Conservation (phyloP, 306 rosid genomes). For the Senna tora region DNA sequence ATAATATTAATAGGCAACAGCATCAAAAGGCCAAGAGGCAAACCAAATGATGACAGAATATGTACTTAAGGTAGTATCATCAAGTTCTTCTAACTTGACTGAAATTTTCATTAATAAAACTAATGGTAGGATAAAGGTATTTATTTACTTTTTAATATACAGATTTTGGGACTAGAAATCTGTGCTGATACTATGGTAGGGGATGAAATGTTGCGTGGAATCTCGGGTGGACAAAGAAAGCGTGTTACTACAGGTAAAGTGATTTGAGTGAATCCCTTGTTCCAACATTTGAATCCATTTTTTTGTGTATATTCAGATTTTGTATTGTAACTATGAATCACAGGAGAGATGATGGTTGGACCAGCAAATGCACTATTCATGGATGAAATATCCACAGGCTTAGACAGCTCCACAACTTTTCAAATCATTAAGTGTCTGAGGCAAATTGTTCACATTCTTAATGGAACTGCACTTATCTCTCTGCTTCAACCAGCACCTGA, state of each 20-base stretch:
- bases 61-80: conserved; percentile 46
- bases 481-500: conserved; percentile 59
- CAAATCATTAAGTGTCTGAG: conserved; percentile 51
- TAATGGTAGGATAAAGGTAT: background rate
- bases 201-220: conserved; percentile 48
- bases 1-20: conserved; percentile 42
- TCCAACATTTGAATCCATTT: background rate
- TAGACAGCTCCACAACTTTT: conserved; percentile 57
- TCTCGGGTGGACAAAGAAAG: conserved; percentile 60
- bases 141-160: conserved; percentile 2
- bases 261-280: conserved; percentile 1
- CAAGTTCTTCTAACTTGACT: background rate
- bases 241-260: conserved; percentile 56
- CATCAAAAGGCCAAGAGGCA: conserved; percentile 43
- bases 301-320: background rate
- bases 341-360: conserved; percentile 66
- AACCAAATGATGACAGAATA: conserved; percentile 49
- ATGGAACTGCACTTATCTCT: conserved; percentile 48
- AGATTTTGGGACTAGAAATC: conserved; percentile 51
- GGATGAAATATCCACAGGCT: conserved; percentile 61
- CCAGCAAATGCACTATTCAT: conserved; percentile 52
- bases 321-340: background rate
- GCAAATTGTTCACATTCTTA: conserved; percentile 43
- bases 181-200: conserved; percentile 58
- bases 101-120: background rate